These are phyloP conservation scores for Cladosporium colombiae DNA, from an alignment of 2,329 filamentous ascomycete species.

Conservation along the genomic window DNA sequence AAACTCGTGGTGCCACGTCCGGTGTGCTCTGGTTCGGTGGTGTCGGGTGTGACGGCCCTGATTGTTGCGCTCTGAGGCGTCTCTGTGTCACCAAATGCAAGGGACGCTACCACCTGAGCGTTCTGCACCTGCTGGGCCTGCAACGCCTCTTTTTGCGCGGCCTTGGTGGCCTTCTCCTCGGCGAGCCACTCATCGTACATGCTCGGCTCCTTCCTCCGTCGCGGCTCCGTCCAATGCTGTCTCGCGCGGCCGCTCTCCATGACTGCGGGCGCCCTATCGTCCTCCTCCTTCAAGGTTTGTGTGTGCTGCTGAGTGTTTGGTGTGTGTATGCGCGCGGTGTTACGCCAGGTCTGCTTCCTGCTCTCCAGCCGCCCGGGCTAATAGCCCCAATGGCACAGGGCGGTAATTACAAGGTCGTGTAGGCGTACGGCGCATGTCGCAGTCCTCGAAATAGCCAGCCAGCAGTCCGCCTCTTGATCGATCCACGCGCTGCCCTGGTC, in stretches of 20 bases:
- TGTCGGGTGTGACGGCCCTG: slow-evolving; percentile 22
- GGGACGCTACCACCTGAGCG: slow-evolving; percentile 15
- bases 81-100: slow-evolving; percentile 17
- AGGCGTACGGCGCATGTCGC: slow-evolving; percentile 16
- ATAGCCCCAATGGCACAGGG: slow-evolving; percentile 17
- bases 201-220: slow-evolving; percentile 33
- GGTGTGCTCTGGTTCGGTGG: slow-evolving; percentile 9
- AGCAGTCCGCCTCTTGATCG: slow-evolving; percentile 8
- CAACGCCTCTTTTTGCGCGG: slow-evolving; percentile 11
- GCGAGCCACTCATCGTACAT: slow-evolving; percentile 37
- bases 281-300: slow-evolving; percentile 1
- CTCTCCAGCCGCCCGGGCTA: slow-evolving; percentile 17
- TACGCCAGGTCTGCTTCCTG: slow-evolving; percentile 1
- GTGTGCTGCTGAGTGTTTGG: background rate
- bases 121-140: slow-evolving; percentile 11
- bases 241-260: slow-evolving; percentile 18
- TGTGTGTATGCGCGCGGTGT: background rate
- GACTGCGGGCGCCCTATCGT: background rate
- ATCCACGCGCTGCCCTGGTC: background rate
- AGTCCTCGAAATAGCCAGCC: background rate
- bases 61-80: slow-evolving; percentile 4
- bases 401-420: background rate
- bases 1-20: slow-evolving; percentile 34
- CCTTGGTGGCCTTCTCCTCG: slow-evolving; percentile 26
- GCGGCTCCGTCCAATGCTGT: slow-evolving; percentile 23